These are phyloP conservation scores for Alliaria petiolata DNA, from an alignment of 345 rosid genomes.

Conservation along the genomic window DNA sequence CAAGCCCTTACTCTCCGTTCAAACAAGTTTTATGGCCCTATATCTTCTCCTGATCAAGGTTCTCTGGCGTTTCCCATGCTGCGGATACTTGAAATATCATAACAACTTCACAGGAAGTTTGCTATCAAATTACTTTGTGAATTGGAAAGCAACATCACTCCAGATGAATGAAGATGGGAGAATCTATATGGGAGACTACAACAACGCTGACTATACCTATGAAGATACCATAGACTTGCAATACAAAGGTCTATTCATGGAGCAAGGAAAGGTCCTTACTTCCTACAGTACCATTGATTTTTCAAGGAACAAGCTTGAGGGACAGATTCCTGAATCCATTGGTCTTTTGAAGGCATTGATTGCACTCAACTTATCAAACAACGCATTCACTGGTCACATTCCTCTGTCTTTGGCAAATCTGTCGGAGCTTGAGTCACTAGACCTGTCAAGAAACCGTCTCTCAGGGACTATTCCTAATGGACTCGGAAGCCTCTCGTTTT, in stretches of 20 bases:
- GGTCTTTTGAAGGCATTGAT: conserved; percentile 22
- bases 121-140: not conserved
- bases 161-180: not conserved
- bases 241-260: conserved; percentile 24
- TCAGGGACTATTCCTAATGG: not conserved
- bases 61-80: not conserved
- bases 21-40: conserved; percentile 8
- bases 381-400: conserved; percentile 10
- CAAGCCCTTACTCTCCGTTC: conserved; percentile 6
- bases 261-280: conserved; percentile 11
- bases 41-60: not conserved
- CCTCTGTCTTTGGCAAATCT: conserved; percentile 10
- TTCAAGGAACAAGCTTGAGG: conserved; percentile 13
- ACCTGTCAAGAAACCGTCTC: conserved; percentile 6
- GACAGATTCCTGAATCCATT: conserved; percentile 3
- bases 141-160: not conserved
- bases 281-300: conserved; percentile 15
- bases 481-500: not conserved
- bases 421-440: conserved; percentile 13
- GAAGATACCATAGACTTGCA: conserved; percentile 6
- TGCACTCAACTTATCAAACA: conserved; percentile 22
- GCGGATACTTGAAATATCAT: not conserved
- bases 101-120: not conserved
- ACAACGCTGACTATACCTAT: not conserved
- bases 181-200: conserved; percentile 18